Percentiles rank a stretch among this genome's conserved stretches.
phyloP scores from a whole-genome alignment of 2,329 filamentous ascomycete genomes.

The Claviceps spartinae region DNA sequence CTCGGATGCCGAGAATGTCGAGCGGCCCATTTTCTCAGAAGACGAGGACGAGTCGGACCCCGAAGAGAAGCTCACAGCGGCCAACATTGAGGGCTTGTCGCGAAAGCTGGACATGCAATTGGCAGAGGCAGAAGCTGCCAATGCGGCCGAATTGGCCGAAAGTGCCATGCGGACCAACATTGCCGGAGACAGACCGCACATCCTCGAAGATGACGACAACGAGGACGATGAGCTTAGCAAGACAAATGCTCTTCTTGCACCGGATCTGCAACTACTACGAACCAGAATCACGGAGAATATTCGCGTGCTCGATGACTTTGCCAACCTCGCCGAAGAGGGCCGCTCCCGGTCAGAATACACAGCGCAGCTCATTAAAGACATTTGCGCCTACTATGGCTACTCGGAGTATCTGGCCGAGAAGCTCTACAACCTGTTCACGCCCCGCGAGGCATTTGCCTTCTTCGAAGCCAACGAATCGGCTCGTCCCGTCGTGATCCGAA shows the following conservation, averaged over 20 bases:
- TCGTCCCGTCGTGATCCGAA: constrained; percentile 87
- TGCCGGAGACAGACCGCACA: constrained; percentile 55
- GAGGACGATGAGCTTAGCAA: constrained; percentile 43
- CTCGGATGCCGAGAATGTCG: constrained; percentile 48
- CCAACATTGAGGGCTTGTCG: constrained; percentile 89
- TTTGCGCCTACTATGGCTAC: constrained; percentile 95
- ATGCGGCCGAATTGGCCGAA: constrained; percentile 74
- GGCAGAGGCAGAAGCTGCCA: constrained; percentile 68
- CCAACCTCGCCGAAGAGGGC: constrained; percentile 64
- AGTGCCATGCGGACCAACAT: constrained; percentile 89
- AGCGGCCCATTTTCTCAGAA: constrained; percentile 74
- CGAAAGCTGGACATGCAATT: constrained; percentile 67
- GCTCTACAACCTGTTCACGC: constrained; percentile 82
- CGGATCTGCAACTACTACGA: constrained; percentile 79
- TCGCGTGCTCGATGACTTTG: constrained; percentile 79
- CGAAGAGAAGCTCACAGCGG: constrained; percentile 83
- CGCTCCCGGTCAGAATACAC: constrained; percentile 83
- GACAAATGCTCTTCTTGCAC: constrained; percentile 55
- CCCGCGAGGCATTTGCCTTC: constrained; percentile 90
- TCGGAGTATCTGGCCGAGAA: constrained; percentile 91
- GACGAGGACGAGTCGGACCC: constrained; percentile 81
- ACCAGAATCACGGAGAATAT: constrained; percentile 87
- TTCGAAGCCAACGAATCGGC: constrained; percentile 97
- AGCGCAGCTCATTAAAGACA: constrained; percentile 72
- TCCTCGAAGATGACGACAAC: constrained; percentile 51